Base-by-base conservation (phyloP, 2,329 filamentous ascomycete genomes). In the Ophiocordyceps australis region DNA sequence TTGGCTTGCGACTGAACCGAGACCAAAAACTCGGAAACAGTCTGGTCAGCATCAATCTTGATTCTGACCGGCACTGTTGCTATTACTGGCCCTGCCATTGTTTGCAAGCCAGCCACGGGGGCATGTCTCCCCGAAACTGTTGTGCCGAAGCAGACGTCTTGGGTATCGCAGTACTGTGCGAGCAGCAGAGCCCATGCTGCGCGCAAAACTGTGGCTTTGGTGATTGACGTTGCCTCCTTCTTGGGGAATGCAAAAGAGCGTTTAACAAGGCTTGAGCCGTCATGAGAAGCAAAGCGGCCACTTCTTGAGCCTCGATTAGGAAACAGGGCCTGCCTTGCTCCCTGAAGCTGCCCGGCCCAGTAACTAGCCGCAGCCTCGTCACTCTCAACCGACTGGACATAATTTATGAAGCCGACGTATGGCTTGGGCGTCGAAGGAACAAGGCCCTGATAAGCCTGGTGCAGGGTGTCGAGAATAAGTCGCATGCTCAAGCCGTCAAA, bases 11-110 rank as follows among this genome's bases (percentile, higher is more conserved):
- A 23, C 23, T 40, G 39, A 0, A 42, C 24, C 3, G 23, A 9
- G 9, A 25, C 24, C 4, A 42, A 30, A 5, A 32, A 33, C 7
- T 36, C 20, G 9, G 28, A 18, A 7, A 37, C 30, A 11, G 23
- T 19, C 15, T 32, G 23, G n/a, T 28, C 20, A 4, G 12, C 14
- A 5, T 34, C 26, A 2, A 38, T 12, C 2, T 20, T 14, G 8
- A 36, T 14, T 1, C 33, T 26, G 3, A 40, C 24, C 1, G 38
- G 38, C 3, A 42, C 33, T 3, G 43, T 45, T 8, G 40, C 37
- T 14, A 50, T 43, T 1, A 40, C 40, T 4, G 47, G 43, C 2
- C 43, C 47, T 3, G 36, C 28, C 7, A 48, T 39, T 3, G 33
- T 28, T 4, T 39, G 35, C 1, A 50, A 35, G 4, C 38, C 40